phyloP scores from a whole-genome alignment of 2,329 filamentous ascomycete genomes.

The Trichoderma cornu-damae region DNA sequence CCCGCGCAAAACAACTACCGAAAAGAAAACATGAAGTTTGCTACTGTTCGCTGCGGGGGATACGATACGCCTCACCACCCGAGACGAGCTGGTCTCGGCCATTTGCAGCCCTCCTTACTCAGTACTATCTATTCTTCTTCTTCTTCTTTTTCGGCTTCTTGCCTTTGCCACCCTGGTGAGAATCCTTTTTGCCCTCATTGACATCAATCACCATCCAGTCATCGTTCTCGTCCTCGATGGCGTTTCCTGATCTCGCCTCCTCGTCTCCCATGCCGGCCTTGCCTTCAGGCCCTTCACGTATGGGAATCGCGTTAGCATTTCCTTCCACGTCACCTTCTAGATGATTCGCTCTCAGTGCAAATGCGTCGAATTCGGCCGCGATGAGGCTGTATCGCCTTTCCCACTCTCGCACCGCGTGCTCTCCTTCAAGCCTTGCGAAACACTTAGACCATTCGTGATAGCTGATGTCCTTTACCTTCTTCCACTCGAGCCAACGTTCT shows the following conservation, averaged over 20 bases:
- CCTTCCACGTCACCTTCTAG: too few species aligned
- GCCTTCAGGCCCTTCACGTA: too few species aligned
- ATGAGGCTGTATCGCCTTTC: not conserved
- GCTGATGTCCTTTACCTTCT: constrained; percentile 18
- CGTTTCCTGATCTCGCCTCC: not conserved
- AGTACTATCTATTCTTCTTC: not conserved
- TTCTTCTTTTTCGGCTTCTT: not conserved
- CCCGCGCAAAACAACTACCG: too few species aligned
- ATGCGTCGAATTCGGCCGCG: too few species aligned
- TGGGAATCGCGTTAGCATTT: too few species aligned
- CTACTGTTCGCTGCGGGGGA: too few species aligned
- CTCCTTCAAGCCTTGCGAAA: not conserved
- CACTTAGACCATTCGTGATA: not conserved
- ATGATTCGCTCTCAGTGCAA: too few species aligned
- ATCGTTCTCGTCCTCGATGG: not conserved
- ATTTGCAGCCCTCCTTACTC: not conserved
- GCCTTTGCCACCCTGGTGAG: not conserved
- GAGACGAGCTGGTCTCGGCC: not conserved
- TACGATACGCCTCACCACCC: not conserved
- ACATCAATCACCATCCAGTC: not conserved
- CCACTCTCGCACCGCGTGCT: not conserved
- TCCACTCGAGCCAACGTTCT: constrained; percentile 29
- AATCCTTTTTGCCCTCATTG: not conserved
- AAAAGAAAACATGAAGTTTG: too few species aligned
- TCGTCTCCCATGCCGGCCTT: too few species aligned